A percentile compares a stretch with the other conserved stretches of the same genome.
Conservation (phyloP, 768 basidiomycete genomes). For the Sarcodon sp. region DNA sequence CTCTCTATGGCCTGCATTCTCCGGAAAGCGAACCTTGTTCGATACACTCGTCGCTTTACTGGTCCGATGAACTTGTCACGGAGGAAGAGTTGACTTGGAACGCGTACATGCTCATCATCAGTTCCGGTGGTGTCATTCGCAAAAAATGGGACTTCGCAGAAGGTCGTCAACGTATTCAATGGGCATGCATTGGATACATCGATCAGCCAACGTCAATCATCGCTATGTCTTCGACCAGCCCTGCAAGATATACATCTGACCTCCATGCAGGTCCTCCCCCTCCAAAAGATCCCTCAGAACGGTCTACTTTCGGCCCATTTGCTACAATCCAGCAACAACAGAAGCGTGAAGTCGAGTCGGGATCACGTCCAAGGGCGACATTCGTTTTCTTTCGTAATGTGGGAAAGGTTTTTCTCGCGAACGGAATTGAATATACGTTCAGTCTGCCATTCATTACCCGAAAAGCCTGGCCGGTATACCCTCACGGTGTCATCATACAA, state of each 20-base stretch:
- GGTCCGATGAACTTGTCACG: neutral
- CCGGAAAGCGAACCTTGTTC: neutral
- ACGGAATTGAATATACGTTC: slow-evolving; percentile 67
- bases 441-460: slow-evolving; percentile 72
- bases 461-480: slow-evolving; percentile 65
- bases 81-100: slow-evolving; percentile 62
- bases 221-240: slow-evolving; percentile 11
- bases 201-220: slow-evolving; percentile 32
- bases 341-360: slow-evolving; percentile 25
- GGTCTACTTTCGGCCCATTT: slow-evolving; percentile 29
- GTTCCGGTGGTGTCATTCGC: slow-evolving; percentile 51
- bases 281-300: slow-evolving; percentile 13
- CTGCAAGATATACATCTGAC: slow-evolving; percentile 17
- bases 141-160: slow-evolving; percentile 67
- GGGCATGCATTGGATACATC: slow-evolving; percentile 67
- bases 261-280: slow-evolving; percentile 6
- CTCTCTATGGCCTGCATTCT: neutral
- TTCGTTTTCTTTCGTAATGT: slow-evolving; percentile 72
- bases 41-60: slow-evolving; percentile 7
- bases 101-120: slow-evolving; percentile 45
- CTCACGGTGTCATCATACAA: slow-evolving; percentile 73
- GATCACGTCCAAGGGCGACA: slow-evolving; percentile 39
- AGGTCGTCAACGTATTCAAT: slow-evolving; percentile 64
- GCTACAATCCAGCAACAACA: slow-evolving; percentile 13
- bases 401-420: slow-evolving; percentile 56